A percentile compares a stretch with the other conserved stretches of the same genome.
Evolutionary conservation across 139 green algal species (phyloP).

Genomic region (Nannochloris sp.): DNA sequence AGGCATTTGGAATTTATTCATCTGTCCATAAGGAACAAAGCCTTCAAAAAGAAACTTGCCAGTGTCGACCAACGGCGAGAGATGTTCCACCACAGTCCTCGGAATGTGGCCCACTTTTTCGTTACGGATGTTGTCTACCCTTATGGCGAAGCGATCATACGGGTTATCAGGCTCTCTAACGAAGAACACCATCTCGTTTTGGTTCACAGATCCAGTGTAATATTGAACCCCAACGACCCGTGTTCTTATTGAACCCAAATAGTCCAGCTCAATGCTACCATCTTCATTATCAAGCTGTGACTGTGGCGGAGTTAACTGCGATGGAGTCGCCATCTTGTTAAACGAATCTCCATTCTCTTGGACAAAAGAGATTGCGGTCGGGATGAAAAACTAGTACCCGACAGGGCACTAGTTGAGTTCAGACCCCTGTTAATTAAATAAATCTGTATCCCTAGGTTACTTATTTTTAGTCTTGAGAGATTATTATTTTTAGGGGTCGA

Average conservation of each 20-base stretch:
- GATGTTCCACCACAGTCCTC: constrained; percentile 25
- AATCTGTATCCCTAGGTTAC: too few relatives aligned
- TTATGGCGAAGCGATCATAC: constrained; percentile 53
- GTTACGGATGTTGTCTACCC: constrained; percentile 49
- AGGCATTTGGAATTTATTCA: constrained; percentile 24
- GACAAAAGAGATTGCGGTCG: too few relatives aligned
- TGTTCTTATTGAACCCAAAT: constrained; percentile 10
- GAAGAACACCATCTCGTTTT: constrained; percentile 49
- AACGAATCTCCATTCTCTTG: too few relatives aligned
- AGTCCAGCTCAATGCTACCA: constrained; percentile 14
- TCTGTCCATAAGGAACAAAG: constrained; percentile 6
- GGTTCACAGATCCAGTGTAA: constrained; percentile 27
- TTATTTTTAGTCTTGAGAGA: too few relatives aligned
- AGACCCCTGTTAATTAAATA: too few relatives aligned
- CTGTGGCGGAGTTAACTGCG: too few relatives aligned
- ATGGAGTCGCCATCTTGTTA: too few relatives aligned
- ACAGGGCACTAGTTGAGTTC: too few relatives aligned
- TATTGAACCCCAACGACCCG: constrained; percentile 34
- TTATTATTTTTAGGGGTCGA: too few relatives aligned
- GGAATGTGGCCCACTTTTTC: constrained; percentile 41
- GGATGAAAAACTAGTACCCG: too few relatives aligned
- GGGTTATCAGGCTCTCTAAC: constrained; percentile 47
- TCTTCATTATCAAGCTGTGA: neutral
- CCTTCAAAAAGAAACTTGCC: constrained; percentile 33
- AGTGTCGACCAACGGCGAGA: constrained; percentile 34